phyloP scores from a whole-genome alignment of 805 yeast species.

The Pichia pseudocactophila region DNA sequence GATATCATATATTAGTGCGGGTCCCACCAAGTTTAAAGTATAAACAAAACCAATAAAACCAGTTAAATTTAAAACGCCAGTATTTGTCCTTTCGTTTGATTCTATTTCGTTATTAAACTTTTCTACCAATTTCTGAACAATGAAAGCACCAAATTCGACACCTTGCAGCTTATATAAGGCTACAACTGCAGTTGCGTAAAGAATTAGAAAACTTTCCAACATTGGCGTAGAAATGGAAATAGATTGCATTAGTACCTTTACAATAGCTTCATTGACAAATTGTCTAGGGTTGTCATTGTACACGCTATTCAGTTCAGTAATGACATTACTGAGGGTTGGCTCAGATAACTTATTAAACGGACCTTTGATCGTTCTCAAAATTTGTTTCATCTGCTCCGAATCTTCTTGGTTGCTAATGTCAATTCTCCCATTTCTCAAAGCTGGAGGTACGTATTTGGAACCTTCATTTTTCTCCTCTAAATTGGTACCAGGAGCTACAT shows the following conservation, averaged over 20 bases:
- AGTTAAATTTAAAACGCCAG: conserved; percentile 44
- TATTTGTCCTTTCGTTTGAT: conserved; percentile 20
- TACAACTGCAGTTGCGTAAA: conserved; percentile 69
- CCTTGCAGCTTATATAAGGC: conserved; percentile 76
- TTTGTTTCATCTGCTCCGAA: conserved; percentile 37
- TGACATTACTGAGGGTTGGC: conserved; percentile 64
- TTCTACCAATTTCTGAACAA: conserved; percentile 75
- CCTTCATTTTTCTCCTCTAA: conserved; percentile 15
- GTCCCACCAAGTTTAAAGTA: conserved; percentile 65
- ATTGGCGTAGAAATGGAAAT: conserved; percentile 55
- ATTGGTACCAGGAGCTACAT: conserved; percentile 45
- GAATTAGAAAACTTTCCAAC: conserved; percentile 67
- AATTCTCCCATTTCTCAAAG: conserved; percentile 49
- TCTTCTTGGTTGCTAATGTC: conserved; percentile 23
- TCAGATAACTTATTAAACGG: conserved; percentile 85
- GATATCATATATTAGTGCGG: conserved; percentile 70
- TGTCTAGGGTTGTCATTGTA: conserved; percentile 68
- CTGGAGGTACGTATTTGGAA: conserved; percentile 75
- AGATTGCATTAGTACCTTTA: conserved; percentile 55
- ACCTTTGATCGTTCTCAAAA: conserved; percentile 66
- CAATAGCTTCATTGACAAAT: conserved; percentile 61
- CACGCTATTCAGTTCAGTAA: conserved; percentile 55
- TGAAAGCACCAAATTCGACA: conserved; percentile 80
- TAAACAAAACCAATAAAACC: conserved; percentile 70
- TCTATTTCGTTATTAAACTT: conserved; percentile 40